Base-by-base conservation (phyloP, 148 eudicot genomes). In the Spergularia marina region DNA sequence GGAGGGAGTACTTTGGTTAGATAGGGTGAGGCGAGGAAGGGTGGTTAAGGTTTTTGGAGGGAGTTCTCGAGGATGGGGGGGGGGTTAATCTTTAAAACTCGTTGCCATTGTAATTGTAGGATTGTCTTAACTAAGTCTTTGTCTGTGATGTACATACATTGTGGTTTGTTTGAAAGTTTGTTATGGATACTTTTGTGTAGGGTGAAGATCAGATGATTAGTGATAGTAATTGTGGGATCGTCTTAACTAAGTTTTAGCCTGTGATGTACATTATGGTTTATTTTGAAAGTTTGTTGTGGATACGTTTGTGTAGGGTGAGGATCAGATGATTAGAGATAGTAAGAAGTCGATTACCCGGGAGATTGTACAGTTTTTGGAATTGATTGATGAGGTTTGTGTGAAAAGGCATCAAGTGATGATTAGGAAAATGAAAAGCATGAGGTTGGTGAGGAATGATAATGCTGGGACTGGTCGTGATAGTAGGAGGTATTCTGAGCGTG, bases 181-280 rank as follows among this genome's bases (percentile, higher is more conserved):
- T 67, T 79, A 25, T n/a, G 61, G 82, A 30, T 77, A 53, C 47
- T 79, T 83, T 57, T 73, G 56, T 60, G 65, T 85, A 95, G 98
- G 90, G 92, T 72, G 85, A 79, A 77, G 97, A 95, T 82, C 81
- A 87, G 41, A 86, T 92, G 96, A 86, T 92, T 80, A 86, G 94
- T 76, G 90, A 91, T 71, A 89, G 92, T 79, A 93, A 88, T 30
- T 30, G 36, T 30, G 1, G 36, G 36, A 23, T 23, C 54, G 9
- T 53, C 57, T 10, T 13, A 53, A 5, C 57, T 57, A n/a, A 57
- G 17, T 36, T 16, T 15, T 39, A 30, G 7, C 2, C 23, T 47
- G 55, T 49, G 36, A 47, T 68, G 12, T 20, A 20, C 20, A 47
- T 30, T 53, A 7, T 23, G 9, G 57, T 23, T 75, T 73, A 20